Percentiles rank a stretch among this genome's conserved stretches.
These are phyloP conservation scores for Phytopythium boreale DNA, from an alignment of 352 stramenopile genomes.

Conservation along the genomic window DNA sequence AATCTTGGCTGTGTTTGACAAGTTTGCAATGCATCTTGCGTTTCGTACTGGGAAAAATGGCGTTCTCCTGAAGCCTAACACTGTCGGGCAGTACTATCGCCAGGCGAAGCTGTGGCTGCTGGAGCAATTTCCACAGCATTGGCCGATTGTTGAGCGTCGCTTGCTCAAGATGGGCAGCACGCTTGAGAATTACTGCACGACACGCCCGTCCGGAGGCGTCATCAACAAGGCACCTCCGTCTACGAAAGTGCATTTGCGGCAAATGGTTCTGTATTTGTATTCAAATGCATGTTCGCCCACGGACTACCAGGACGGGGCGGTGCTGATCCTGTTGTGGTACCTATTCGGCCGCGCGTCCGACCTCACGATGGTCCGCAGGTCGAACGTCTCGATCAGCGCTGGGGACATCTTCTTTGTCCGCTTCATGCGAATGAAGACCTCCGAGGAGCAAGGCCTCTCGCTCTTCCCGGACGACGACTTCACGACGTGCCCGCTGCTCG, in stretches of 20 bases:
- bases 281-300: slow-evolving; percentile 2
- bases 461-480: too few relatives aligned
- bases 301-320: slow-evolving; percentile 30
- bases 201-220: too few relatives aligned
- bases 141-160: neutral
- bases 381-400: slow-evolving; percentile 15
- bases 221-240: too few relatives aligned
- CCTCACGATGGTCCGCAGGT: slow-evolving; percentile 19
- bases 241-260: too few relatives aligned
- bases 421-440: slow-evolving; percentile 25
- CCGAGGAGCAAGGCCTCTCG: slow-evolving; percentile 20
- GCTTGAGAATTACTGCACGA: too few relatives aligned
- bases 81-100: slow-evolving; percentile 4
- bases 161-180: slow-evolving; percentile 13
- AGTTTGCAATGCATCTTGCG: slow-evolving; percentile 1
- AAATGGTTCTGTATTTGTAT: slow-evolving; percentile 23
- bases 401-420: slow-evolving; percentile 20
- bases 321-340: slow-evolving; percentile 30
- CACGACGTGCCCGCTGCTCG: slow-evolving; percentile 5
- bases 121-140: neutral
- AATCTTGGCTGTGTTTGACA: neutral
- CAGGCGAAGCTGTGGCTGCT: slow-evolving; percentile 15
- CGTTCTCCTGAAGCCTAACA: neutral
- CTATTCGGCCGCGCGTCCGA: slow-evolving; percentile 31
- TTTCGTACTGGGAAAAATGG: neutral